phyloP scores from a whole-genome alignment of 2,329 filamentous ascomycete genomes.

The Harringtonia lauricola region DNA sequence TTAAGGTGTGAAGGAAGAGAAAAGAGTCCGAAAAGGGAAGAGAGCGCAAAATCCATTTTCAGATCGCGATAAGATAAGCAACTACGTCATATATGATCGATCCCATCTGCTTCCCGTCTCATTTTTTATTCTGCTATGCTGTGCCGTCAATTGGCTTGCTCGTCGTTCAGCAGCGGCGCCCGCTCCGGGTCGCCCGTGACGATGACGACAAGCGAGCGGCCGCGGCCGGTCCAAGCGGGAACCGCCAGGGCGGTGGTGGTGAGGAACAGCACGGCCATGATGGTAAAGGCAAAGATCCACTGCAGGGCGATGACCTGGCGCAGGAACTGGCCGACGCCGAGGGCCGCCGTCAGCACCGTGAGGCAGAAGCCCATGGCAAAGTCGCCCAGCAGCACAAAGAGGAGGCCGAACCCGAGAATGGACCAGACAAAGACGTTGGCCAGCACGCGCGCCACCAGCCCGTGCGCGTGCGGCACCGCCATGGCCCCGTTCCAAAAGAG shows the following conservation, averaged over 20 bases:
- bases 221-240: conserved; percentile 50
- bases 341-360: conserved; percentile 59
- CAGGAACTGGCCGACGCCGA: conserved; percentile 69
- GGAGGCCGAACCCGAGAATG: conserved; percentile 62
- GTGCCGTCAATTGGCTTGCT: too few species aligned
- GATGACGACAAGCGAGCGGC: conserved; percentile 20
- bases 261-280: conserved; percentile 66
- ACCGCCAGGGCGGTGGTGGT: conserved; percentile 54
- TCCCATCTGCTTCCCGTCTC: not conserved
- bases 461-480: conserved; percentile 58
- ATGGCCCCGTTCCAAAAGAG: conserved; percentile 86
- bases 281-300: conserved; percentile 85
- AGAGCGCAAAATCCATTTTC: too few species aligned
- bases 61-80: not conserved
- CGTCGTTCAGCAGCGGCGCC: conserved; percentile 47
- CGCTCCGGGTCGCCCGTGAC: conserved; percentile 39
- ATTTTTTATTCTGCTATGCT: too few species aligned
- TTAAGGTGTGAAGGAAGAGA: too few species aligned
- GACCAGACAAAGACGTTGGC: conserved; percentile 86
- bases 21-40: too few species aligned
- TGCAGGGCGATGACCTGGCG: conserved; percentile 67
- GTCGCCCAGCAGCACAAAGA: conserved; percentile 63
- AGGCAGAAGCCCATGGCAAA: conserved; percentile 73
- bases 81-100: not conserved
- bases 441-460: conserved; percentile 61